These are phyloP conservation scores for Leucocoprinus leucothites DNA, from an alignment of 768 basidiomycete genomes.

Conservation along the genomic window DNA sequence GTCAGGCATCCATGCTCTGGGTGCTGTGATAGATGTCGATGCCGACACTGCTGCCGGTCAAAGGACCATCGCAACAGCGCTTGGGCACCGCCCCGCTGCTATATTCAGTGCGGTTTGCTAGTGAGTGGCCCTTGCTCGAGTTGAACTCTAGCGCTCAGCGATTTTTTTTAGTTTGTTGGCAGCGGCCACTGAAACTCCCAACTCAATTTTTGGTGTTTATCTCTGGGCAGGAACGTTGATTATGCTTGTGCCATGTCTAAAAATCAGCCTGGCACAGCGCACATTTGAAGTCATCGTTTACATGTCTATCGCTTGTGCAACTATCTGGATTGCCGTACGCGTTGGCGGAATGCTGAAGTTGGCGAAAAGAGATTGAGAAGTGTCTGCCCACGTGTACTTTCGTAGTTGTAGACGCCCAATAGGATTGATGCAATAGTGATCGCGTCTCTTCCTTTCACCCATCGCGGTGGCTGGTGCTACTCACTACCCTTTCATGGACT, in stretches of 20 bases:
- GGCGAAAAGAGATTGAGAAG: background rate
- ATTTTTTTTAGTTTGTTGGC: slow-evolving; percentile 1
- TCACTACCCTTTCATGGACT: slow-evolving; percentile 56
- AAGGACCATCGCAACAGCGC: slow-evolving; percentile 14
- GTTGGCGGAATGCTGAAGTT: background rate
- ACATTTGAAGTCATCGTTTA: slow-evolving; percentile 11
- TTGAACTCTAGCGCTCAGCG: background rate
- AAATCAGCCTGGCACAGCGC: slow-evolving; percentile 10
- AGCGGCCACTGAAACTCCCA: slow-evolving; percentile 9
- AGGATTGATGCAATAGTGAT: background rate
- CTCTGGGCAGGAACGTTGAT: slow-evolving; percentile 7
- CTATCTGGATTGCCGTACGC: slow-evolving; percentile 10
- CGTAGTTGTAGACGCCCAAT: background rate
- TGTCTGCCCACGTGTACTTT: slow-evolving; percentile 1
- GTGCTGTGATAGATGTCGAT: slow-evolving; percentile 14
- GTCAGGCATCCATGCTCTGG: slow-evolving; percentile 15
- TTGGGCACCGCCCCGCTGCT: slow-evolving; percentile 12
- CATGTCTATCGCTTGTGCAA: slow-evolving; percentile 5
- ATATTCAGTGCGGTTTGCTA: slow-evolving; percentile 15
- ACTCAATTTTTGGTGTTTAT: slow-evolving; percentile 13
- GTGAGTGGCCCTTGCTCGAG: slow-evolving; percentile 6
- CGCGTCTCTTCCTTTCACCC: background rate
- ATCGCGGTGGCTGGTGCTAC: background rate
- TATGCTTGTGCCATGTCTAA: slow-evolving; percentile 12
- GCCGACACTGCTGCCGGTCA: slow-evolving; percentile 14